phyloP scores from a whole-genome alignment of 352 stramenopile species.

The Pseudoperonospora humuli region DNA sequence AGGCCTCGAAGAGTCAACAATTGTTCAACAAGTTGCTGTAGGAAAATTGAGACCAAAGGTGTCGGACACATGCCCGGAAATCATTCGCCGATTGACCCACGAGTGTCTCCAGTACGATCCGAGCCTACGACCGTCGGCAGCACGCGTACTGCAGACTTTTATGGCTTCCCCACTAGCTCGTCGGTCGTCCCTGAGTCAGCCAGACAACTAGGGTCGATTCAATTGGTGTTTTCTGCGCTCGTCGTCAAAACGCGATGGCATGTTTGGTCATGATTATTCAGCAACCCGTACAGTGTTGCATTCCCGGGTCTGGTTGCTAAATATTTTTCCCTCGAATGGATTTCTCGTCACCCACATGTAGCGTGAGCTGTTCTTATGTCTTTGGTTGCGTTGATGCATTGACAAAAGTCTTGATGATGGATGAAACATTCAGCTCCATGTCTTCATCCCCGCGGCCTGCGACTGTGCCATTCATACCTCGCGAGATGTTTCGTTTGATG shows the following conservation, averaged over 20 bases:
- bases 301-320: constrained; percentile 14
- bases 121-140: constrained; percentile 51
- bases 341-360: constrained; percentile 11
- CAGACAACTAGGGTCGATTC: constrained; percentile 22
- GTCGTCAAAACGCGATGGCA: constrained; percentile 16
- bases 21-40: constrained; percentile 72
- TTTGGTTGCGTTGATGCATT: constrained; percentile 1
- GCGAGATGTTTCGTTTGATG: constrained; percentile 63
- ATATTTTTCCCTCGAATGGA: constrained; percentile 10
- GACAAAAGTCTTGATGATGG: not conserved
- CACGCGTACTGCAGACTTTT: constrained; percentile 63
- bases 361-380: constrained; percentile 4
- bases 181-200: constrained; percentile 36
- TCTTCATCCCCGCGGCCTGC: constrained; percentile 3
- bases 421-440: constrained; percentile 8
- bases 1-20: constrained; percentile 67
- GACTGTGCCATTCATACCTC: constrained; percentile 38
- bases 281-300: constrained; percentile 21
- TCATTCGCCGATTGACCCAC: constrained; percentile 67
- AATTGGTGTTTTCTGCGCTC: constrained; percentile 8
- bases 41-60: constrained; percentile 72
- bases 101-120: constrained; percentile 79
- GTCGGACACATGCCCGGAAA: constrained; percentile 65
- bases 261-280: constrained; percentile 4
- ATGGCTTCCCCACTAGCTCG: constrained; percentile 56